Evolutionary conservation across 352 stramenopile genomes (phyloP).

Genomic region (Pythium phragmiticola): DNA sequence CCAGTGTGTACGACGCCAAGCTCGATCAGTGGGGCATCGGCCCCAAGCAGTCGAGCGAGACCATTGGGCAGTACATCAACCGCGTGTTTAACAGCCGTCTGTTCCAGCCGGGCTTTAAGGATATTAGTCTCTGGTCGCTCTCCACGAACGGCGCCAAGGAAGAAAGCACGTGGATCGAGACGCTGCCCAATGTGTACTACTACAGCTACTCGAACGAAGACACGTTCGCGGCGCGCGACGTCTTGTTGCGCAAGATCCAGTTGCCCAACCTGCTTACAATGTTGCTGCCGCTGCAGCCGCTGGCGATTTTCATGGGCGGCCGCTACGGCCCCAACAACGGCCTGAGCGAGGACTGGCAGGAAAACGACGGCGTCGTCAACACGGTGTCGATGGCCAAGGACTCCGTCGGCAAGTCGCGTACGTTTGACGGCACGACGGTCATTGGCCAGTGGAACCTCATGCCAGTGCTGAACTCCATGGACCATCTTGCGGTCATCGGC

Average conservation of each 20-base stretch:
- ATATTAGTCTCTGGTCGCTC: constrained; percentile 44
- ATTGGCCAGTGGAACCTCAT: constrained; percentile 52
- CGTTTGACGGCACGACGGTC: constrained; percentile 34
- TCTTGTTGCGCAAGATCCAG: constrained; percentile 40
- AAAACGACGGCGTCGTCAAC: constrained; percentile 52
- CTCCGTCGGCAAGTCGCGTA: constrained; percentile 29
- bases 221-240: constrained; percentile 37
- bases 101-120: constrained; percentile 37
- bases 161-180: constrained; percentile 48
- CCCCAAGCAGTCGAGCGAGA: constrained; percentile 29
- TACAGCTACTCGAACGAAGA: constrained; percentile 50
- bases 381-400: constrained; percentile 48
- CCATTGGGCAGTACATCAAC: constrained; percentile 35
- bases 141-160: constrained; percentile 35
- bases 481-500: constrained; percentile 47
- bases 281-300: constrained; percentile 42
- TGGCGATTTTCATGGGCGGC: constrained; percentile 39
- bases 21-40: constrained; percentile 57
- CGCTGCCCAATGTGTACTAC: constrained; percentile 54
- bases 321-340: constrained; percentile 35
- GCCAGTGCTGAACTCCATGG: constrained; percentile 38
- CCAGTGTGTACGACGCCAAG: constrained; percentile 47
- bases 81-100: constrained; percentile 37
- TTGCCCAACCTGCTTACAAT: constrained; percentile 52
- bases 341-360: constrained; percentile 42